phyloP scores from a whole-genome alignment of 345 rosid species.

The Angophora floribunda region DNA sequence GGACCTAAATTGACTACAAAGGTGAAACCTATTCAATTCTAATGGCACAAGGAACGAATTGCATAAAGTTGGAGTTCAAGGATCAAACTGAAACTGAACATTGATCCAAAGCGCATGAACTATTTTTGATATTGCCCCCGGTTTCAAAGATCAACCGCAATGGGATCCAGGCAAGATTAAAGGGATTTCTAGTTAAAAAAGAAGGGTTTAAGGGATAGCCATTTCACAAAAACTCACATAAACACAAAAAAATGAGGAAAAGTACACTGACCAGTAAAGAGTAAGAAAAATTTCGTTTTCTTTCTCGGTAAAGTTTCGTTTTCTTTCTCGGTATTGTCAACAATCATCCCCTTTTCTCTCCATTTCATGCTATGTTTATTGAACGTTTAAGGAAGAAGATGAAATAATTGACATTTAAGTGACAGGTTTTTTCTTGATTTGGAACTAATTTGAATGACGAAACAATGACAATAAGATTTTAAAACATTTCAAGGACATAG shows the following conservation, averaged over 20 bases:
- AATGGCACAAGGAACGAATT: not conserved
- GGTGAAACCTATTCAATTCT: not conserved
- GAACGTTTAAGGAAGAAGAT: not conserved
- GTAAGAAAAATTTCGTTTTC: not conserved
- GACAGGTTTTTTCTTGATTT: not conserved
- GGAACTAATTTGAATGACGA: too few relatives aligned
- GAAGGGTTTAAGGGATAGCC: not conserved
- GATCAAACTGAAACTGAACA: not conserved
- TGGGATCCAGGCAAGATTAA: not conserved
- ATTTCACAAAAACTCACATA: not conserved
- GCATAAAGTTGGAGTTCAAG: not conserved
- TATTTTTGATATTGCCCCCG: not conserved
- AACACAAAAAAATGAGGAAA: not conserved
- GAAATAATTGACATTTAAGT: not conserved
- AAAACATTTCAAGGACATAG: not conserved
- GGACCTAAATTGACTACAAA: not conserved
- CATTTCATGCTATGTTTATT: not conserved
- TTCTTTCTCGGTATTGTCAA: not conserved
- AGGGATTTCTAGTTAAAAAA: not conserved
- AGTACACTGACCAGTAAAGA: not conserved
- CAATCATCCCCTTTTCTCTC: not conserved
- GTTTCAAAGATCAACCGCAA: not conserved
- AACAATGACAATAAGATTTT: not conserved
- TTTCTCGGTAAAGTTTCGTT: not conserved
- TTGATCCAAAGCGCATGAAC: not conserved